These are phyloP conservation scores for Wickerhamomyces pijperi DNA, from an alignment of 805 yeast species.

Conservation along the genomic window DNA sequence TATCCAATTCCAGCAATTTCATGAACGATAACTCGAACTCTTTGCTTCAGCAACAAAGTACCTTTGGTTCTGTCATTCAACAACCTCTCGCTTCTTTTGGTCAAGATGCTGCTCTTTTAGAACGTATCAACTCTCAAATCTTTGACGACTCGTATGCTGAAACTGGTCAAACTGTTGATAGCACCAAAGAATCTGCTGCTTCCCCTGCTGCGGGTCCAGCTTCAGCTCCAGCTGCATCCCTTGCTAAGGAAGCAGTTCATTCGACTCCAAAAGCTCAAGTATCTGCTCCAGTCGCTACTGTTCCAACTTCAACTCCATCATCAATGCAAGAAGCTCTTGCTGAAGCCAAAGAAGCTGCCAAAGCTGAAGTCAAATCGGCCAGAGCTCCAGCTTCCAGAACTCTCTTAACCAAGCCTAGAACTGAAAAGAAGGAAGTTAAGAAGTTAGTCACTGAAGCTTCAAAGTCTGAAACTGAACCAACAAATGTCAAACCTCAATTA, in stretches of 20 bases:
- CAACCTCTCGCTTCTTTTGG: not conserved
- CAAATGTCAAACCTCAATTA: conserved; percentile 10
- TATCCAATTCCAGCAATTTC: conserved; percentile 1
- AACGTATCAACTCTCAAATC: not conserved
- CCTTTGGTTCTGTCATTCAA: not conserved
- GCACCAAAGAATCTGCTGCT: no score
- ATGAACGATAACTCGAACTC: not conserved
- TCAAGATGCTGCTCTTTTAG: not conserved
- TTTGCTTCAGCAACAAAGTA: not conserved
- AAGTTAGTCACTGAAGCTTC: conserved; percentile 3
- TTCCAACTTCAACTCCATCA: not conserved
- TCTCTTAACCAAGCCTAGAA: conserved; percentile 5
- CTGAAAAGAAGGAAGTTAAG: conserved; percentile 5
- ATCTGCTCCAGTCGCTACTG: not conserved
- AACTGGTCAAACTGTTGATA: no score
- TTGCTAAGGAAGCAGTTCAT: not conserved
- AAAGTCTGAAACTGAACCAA: conserved; percentile 5
- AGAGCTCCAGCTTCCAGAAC: conserved; percentile 4
- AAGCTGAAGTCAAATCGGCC: not conserved
- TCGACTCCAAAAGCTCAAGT: not conserved
- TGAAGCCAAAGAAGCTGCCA: conserved; percentile 1
- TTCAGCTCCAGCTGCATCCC: not conserved
- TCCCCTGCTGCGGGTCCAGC: not conserved
- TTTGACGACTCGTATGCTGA: not conserved
- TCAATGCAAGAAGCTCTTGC: not conserved